Evolutionary conservation across 306 rosid species (phyloP), one percentile per base, ranked within the genome.

Genomic region (Begonia fuchsioides): DNA sequence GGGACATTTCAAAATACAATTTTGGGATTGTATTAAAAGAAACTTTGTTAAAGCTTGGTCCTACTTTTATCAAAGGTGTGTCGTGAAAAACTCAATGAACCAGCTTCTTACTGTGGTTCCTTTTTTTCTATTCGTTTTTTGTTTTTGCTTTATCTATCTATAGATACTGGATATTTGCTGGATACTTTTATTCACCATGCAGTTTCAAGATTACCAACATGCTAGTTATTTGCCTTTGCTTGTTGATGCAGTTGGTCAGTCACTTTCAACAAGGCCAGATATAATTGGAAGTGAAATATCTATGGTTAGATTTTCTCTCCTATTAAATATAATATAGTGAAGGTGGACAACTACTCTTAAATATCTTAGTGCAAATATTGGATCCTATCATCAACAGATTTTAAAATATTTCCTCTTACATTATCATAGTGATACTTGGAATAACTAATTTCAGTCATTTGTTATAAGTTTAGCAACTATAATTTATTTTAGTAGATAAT

Each of bases 251-350:
- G 97, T 84, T 76, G 97, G 97, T 57, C 97, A 84, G 78, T 83
- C 95, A 55, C 90, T 88, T 70, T 78, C 97, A 53, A 88, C 97
- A 65, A 81, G 97, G 67, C 97, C 97, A 16, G 97, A 88, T 66
- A 84, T 88, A 60, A 88, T 84, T 67, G 97, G 97, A 51, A 67
- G 72, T 68, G 97, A 84, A 52, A 84, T 88, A 56, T 70, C 95
- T 67, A 74, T 84, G 97, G 97, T 87, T 66, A 70, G 83, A 68
- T 44, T 51, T 39, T 18, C 17, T 14, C 35, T 26, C 7, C 35
- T 26, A 26, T 26, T 26, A 26, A 26, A 26, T 26, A 26, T 8
- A 26, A 26, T 4, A 26, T 26, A 26, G 2, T 26, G 3, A 26
- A 26, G 35, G 35, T 26, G 35, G 35, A 26, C 35, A 26, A 5